Base-by-base conservation (phyloP, 2,329 filamentous ascomycete genomes). In the Ophiocordyceps polyrhachis-furcata region DNA sequence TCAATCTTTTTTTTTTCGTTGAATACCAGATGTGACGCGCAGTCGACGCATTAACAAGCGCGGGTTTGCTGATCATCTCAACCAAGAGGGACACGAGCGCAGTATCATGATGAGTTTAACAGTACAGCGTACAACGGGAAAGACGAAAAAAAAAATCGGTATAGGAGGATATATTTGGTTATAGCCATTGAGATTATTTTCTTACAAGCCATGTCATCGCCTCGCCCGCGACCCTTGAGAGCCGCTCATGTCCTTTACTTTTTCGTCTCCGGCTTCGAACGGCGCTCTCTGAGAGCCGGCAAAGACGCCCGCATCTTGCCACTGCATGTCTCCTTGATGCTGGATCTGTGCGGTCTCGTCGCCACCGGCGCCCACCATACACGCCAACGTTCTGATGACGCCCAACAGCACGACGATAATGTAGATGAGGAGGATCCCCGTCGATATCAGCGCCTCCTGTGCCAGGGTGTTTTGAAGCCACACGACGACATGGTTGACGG, bases 401-500 rank as follows among this genome's bases (percentile, higher is more conserved):
- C 85, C 91, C 42, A 83, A 69, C 32, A 95, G 68, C 5, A 85
- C 74, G 47, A 93, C 72, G 49, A 91, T 61, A 44, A 93, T 55
- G 70, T 87, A 98, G 25, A 93, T 63, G 4, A 84, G 65, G 13
- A 95, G 62, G 5, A 98, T 65, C 43, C 71, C 75, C 0, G 73
- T 70, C 2, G 88, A 83, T 52, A 96, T 87, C 50, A 93, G 73
- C 2, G 83, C 79, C 62, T 95, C 85, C 48, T 78, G 76, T 43
- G 76, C 68, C 49, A 98, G 77, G 50, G 70, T 76, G 45, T 73
- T 71, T 54, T 74, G 66, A 20, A 96, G 67, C 57, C 76, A 76
- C 48, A 71, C 63, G 25, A 79, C 74, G 47, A 95, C 80, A 50
- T 77, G 73, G 46, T 73, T 59, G 40, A 96, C 74, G 20, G 86